phyloP scores from a whole-genome alignment of 257 asterid genomes.

The Lantana camara region DNA sequence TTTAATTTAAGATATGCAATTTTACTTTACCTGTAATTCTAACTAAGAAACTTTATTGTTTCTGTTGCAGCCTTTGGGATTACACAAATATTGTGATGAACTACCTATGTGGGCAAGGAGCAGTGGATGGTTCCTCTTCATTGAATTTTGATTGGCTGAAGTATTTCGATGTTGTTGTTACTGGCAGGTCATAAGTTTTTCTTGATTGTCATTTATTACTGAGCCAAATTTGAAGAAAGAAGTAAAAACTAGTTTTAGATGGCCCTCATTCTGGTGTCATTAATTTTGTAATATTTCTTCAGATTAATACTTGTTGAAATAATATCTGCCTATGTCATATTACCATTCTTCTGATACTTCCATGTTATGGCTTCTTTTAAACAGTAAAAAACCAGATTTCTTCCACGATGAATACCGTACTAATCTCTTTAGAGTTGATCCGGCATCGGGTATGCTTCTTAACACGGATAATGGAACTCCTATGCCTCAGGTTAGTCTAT shows the following conservation, averaged over 20 bases:
- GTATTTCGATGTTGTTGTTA: constrained; percentile 83
- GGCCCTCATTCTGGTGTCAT: constrained; percentile 20
- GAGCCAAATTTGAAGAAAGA: background rate
- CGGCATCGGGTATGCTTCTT: constrained; percentile 83
- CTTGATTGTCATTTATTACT: constrained; percentile 19
- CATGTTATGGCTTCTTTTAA: constrained; percentile 22
- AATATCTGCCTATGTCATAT: constrained; percentile 8
- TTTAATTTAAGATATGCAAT: background rate
- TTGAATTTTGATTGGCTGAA: constrained; percentile 81
- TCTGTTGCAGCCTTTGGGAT: constrained; percentile 94
- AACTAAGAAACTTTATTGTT: constrained; percentile 17
- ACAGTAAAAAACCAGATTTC: constrained; percentile 95
- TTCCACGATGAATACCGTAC: constrained; percentile 93
- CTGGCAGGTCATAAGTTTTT: constrained; percentile 79
- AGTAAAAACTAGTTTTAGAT: background rate
- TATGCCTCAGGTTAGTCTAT: constrained; percentile 79
- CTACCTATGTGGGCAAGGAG: constrained; percentile 76
- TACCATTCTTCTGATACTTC: constrained; percentile 25
- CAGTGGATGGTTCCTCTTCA: constrained; percentile 48
- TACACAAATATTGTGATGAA: constrained; percentile 92
- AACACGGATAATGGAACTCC: constrained; percentile 98
- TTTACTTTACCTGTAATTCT: constrained; percentile 18
- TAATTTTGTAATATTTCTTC: constrained; percentile 16
- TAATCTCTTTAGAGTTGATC: constrained; percentile 86
- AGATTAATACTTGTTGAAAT: too few relatives aligned